Evolutionary conservation across 2,329 filamentous ascomycete genomes (phyloP).

Genomic region (Xylaria sp.): DNA sequence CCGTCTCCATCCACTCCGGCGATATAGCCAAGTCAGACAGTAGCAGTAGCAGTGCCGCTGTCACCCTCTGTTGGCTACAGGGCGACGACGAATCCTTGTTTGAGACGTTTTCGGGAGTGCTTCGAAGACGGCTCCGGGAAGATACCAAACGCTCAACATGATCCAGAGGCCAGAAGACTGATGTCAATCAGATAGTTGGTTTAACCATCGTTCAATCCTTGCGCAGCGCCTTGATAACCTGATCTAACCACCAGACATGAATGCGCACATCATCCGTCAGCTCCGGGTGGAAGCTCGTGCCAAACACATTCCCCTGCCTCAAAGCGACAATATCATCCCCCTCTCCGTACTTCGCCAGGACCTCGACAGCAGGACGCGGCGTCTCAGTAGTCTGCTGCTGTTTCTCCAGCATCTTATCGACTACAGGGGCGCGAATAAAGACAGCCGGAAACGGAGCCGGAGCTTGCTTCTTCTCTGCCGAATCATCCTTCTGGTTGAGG

Average conservation of each 20-base stretch:
- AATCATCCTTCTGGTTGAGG: conserved; percentile 49
- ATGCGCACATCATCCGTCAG: conserved; percentile 86
- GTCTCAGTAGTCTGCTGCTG: conserved; percentile 46
- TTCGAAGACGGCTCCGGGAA: conserved; percentile 25
- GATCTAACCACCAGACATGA: conserved; percentile 89
- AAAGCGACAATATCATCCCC: conserved; percentile 86
- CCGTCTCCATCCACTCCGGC: conserved; percentile 52
- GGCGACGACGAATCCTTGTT: conserved; percentile 76
- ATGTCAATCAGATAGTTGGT: neutral
- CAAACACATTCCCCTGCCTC: conserved; percentile 87
- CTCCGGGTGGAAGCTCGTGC: conserved; percentile 95
- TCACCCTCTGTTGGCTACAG: conserved; percentile 73
- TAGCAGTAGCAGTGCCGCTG: conserved; percentile 50
- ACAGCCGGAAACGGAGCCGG: conserved; percentile 74
- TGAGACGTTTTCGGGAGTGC: conserved; percentile 84
- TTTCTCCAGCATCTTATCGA: conserved; percentile 74
- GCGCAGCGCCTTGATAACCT: conserved; percentile 56
- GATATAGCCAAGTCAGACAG: conserved; percentile 40
- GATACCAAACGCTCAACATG: neutral
- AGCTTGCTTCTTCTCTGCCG: conserved; percentile 7
- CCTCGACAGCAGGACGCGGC: conserved; percentile 47
- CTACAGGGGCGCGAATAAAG: conserved; percentile 93
- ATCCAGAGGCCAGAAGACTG: neutral
- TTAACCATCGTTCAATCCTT: neutral
- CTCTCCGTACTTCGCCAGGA: conserved; percentile 59